Evolutionary conservation across 2,329 filamentous ascomycete genomes (phyloP).

Genomic region (Talaromyces sp.): DNA sequence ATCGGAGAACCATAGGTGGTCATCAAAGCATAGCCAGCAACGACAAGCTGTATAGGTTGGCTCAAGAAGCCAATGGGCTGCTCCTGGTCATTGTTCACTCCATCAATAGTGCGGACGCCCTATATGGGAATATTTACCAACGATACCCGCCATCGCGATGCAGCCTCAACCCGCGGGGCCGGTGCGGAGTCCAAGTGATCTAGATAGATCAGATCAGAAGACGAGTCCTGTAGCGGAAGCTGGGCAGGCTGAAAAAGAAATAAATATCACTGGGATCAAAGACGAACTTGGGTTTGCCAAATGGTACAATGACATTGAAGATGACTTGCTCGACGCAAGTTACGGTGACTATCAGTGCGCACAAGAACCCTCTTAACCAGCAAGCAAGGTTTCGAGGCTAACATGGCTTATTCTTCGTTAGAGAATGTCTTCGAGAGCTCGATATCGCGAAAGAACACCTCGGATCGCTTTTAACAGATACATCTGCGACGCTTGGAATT

Average conservation of each 20-base stretch:
- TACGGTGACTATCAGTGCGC: conserved; percentile 78
- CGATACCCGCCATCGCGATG: conserved; percentile 16
- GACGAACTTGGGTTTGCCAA: conserved; percentile 56
- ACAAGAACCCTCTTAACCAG: not conserved
- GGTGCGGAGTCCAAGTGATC: conserved; percentile 33
- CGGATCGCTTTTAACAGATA: conserved; percentile 71
- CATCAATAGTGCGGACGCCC: not conserved
- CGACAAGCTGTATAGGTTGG: not conserved
- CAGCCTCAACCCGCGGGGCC: conserved; percentile 27
- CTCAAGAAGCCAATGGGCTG: not conserved
- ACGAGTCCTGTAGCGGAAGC: conserved; percentile 20
- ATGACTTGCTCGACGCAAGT: conserved; percentile 71
- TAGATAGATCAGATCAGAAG: conserved; percentile 12
- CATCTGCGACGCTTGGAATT: conserved; percentile 68
- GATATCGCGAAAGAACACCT: conserved; percentile 77
- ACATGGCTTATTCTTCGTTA: conserved; percentile 26
- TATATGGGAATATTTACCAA: not conserved
- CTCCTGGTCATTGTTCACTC: not conserved
- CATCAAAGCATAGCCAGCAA: not conserved
- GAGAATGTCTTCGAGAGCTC: conserved; percentile 76
- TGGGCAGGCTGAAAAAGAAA: conserved; percentile 18
- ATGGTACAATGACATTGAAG: conserved; percentile 58
- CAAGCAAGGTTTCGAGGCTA: conserved; percentile 2
- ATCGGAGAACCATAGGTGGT: conserved; percentile 16
- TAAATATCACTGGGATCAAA: conserved; percentile 39